A percentile compares a stretch with the other conserved stretches of the same genome.
Evolutionary conservation across 768 basidiomycete genomes (phyloP).

Genomic region (Lentinula sp.): DNA sequence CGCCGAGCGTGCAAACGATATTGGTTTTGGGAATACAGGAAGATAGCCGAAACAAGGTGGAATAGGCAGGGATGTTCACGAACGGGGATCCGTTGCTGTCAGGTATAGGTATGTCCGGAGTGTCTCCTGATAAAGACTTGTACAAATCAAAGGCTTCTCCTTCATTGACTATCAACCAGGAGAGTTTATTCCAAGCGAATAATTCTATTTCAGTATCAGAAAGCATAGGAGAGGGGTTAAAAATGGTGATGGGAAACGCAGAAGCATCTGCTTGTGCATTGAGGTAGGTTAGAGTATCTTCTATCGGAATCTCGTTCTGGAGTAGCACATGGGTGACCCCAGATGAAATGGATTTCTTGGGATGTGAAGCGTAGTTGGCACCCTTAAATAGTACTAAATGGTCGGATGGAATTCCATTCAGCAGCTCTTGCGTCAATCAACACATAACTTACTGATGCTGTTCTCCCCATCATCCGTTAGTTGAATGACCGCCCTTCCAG

Average conservation of each 20-base stretch:
- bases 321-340: constrained; percentile 45
- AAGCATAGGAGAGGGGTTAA: constrained; percentile 58
- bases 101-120: constrained; percentile 5
- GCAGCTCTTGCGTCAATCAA: not conserved
- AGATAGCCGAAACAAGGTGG: constrained; percentile 12
- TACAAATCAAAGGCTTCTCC: constrained; percentile 37
- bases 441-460: constrained; percentile 42
- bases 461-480: constrained; percentile 54
- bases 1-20: constrained; percentile 53
- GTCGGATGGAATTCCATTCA: not conserved
- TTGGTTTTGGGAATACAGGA: constrained; percentile 28
- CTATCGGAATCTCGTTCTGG: constrained; percentile 52
- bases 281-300: constrained; percentile 33
- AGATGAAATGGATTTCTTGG: constrained; percentile 23
- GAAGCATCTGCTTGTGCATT: constrained; percentile 15
- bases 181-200: constrained; percentile 45
- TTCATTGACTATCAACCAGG: constrained; percentile 55
- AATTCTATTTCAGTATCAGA: constrained; percentile 25
- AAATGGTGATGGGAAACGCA: constrained; percentile 26
- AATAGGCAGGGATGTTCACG: constrained; percentile 11
- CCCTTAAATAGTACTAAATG: constrained; percentile 49
- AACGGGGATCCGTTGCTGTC: constrained; percentile 17
- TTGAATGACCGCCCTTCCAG: constrained; percentile 58
- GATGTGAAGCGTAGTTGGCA: constrained; percentile 42
- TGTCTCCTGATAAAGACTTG: constrained; percentile 13